Percentiles rank a stretch among this genome's conserved stretches.
phyloP scores from a whole-genome alignment of 306 rosid species.

The Dicorynia guianensis region DNA sequence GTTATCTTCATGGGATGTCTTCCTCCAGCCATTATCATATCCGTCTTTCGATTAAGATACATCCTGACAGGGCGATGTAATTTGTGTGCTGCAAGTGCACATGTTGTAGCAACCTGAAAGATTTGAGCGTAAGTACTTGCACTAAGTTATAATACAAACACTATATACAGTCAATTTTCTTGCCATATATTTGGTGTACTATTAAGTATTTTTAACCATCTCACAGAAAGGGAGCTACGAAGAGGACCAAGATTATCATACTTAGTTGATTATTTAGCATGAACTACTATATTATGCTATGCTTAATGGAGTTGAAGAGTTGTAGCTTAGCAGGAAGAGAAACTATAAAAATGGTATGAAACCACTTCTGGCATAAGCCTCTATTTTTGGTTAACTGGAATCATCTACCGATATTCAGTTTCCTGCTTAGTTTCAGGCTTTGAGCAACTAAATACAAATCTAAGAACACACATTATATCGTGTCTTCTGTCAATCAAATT shows the following conservation, averaged over 20 bases:
- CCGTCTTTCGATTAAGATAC: slow-evolving; percentile 82
- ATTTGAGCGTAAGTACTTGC: slow-evolving; percentile 41
- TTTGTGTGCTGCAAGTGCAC: slow-evolving; percentile 93
- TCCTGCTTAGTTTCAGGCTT: background rate
- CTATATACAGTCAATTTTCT: background rate
- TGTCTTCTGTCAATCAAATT: background rate
- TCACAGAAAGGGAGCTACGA: background rate
- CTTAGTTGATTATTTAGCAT: background rate
- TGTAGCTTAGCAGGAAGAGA: background rate
- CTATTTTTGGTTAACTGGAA: background rate
- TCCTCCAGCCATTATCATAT: slow-evolving; percentile 95
- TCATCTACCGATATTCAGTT: background rate
- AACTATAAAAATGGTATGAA: background rate
- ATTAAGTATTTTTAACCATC: background rate
- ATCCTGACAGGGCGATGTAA: slow-evolving; percentile 79
- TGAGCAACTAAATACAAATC: background rate
- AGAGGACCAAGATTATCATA: background rate
- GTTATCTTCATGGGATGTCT: slow-evolving; percentile 95
- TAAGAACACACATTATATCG: background rate
- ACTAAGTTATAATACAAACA: background rate
- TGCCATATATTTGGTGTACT: background rate
- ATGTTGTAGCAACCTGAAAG: slow-evolving; percentile 76
- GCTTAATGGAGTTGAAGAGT: background rate
- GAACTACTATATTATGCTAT: background rate
- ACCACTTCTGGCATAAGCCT: background rate